Conservation (phyloP, 208 protist species). For the Leptomonas pyrrhocoris region DNA sequence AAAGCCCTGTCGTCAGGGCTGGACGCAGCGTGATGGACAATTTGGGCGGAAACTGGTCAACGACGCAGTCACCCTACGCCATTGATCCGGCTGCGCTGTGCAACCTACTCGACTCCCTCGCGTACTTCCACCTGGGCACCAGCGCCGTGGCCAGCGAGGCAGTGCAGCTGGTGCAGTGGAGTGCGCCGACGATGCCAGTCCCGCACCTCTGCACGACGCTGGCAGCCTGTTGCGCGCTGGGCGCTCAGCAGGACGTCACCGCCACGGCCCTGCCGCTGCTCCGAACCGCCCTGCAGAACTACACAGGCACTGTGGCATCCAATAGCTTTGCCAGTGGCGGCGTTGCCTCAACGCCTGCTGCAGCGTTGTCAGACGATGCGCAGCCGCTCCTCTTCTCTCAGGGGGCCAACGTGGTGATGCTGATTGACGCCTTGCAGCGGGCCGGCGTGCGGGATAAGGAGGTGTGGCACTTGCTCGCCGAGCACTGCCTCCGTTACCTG, state of each 20-base stretch:
- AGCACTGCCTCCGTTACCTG: slow-evolving; percentile 75
- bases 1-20: background rate
- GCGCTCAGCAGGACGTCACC: slow-evolving; percentile 51
- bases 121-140: slow-evolving; percentile 74
- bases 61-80: slow-evolving; percentile 13
- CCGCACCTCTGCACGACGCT: slow-evolving; percentile 63
- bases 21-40: background rate
- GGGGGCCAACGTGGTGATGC: slow-evolving; percentile 28
- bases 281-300: slow-evolving; percentile 40
- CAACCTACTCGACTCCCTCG: slow-evolving; percentile 76
- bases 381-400: slow-evolving; percentile 24
- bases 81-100: slow-evolving; percentile 55
- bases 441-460: slow-evolving; percentile 62
- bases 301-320: slow-evolving; percentile 13
- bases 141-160: slow-evolving; percentile 59
- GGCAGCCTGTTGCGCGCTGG: slow-evolving; percentile 70
- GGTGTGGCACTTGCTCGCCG: slow-evolving; percentile 73
- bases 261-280: slow-evolving; percentile 62
- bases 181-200: slow-evolving; percentile 55
- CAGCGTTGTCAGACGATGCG: background rate
- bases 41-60: background rate
- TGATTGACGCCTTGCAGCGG: slow-evolving; percentile 61
- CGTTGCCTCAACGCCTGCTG: background rate
- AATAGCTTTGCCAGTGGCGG: background rate
- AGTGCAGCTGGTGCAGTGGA: slow-evolving; percentile 54